Conservation (phyloP, 2,329 filamentous ascomycete species). For the Aschersonia sp. region DNA sequence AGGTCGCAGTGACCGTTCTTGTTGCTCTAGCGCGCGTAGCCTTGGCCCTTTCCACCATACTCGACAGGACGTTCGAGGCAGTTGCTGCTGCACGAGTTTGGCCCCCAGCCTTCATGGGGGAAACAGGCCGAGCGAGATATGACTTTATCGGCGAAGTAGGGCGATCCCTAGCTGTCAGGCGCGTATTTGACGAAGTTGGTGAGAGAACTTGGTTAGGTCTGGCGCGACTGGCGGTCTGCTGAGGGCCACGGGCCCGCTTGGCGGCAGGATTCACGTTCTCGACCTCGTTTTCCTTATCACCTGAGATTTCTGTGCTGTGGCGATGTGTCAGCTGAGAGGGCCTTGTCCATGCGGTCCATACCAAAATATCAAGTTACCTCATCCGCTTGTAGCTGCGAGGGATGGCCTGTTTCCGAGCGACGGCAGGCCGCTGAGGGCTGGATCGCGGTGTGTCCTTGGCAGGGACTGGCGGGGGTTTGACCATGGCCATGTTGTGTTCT, state of each 20-base stretch:
- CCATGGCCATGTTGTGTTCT: slow-evolving; percentile 23
- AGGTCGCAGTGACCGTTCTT: slow-evolving; percentile 30
- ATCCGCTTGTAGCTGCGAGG: slow-evolving; percentile 28
- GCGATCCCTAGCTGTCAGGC: slow-evolving; percentile 36
- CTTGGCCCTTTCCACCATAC: slow-evolving; percentile 47
- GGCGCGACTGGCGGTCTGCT: slow-evolving; percentile 21
- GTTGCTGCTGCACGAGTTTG: slow-evolving; percentile 19
- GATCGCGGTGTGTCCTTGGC: slow-evolving; percentile 30
- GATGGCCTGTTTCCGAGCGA: slow-evolving; percentile 7
- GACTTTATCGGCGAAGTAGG: slow-evolving; percentile 40
- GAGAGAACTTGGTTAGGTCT: slow-evolving; percentile 53
- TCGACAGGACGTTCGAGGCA: slow-evolving; percentile 32
- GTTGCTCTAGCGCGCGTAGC: slow-evolving; percentile 32
- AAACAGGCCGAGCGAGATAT: slow-evolving; percentile 41
- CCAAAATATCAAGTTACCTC: slow-evolving; percentile 24
- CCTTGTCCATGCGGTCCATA: not conserved
- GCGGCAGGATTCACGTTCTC: slow-evolving; percentile 50
- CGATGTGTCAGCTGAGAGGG: slow-evolving; percentile 3
- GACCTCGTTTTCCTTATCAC: slow-evolving; percentile 66
- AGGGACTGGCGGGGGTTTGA: slow-evolving; percentile 30
- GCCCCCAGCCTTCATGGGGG: slow-evolving; percentile 41
- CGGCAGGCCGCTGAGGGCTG: slow-evolving; percentile 20
- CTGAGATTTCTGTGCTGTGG: slow-evolving; percentile 46
- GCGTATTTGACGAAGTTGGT: slow-evolving; percentile 69
- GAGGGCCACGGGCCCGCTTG: slow-evolving; percentile 40